These are phyloP conservation scores for Pseudocercospora eumusae DNA, from an alignment of 2,329 filamentous ascomycete genomes.

Conservation along the genomic window DNA sequence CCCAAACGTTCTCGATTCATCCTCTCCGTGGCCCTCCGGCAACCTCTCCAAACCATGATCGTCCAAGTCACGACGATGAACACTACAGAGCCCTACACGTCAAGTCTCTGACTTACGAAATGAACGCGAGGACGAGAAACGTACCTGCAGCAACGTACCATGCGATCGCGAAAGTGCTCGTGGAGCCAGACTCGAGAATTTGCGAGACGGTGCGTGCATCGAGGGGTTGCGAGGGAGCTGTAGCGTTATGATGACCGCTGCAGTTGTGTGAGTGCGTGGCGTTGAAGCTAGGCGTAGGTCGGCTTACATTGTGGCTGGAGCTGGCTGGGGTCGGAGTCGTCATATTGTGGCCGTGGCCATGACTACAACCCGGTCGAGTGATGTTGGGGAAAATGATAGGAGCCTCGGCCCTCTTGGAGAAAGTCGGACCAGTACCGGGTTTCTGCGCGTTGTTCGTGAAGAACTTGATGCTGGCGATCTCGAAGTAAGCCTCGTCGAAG, in stretches of 20 bases:
- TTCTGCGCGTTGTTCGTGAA: slow-evolving; percentile 40
- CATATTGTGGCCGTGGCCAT: background rate
- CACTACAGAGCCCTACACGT: background rate
- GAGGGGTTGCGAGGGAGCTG: background rate
- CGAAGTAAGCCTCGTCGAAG: slow-evolving; percentile 75
- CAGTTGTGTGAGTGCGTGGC: background rate
- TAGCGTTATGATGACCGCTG: background rate
- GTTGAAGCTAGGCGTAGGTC: background rate
- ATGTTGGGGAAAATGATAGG: background rate
- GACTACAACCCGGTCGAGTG: background rate
- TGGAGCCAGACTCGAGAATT: background rate
- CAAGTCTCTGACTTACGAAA: background rate
- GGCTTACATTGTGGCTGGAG: background rate
- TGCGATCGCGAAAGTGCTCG: background rate
- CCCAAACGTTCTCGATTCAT: background rate
- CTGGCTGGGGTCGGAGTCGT: background rate
- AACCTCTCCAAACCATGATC: slow-evolving; percentile 2
- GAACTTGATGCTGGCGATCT: slow-evolving; percentile 70
- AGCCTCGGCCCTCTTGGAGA: background rate
- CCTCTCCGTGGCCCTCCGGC: background rate
- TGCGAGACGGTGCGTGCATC: background rate
- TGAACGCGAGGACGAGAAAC: slow-evolving; percentile 3
- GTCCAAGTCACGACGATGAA: background rate
- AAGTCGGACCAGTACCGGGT: slow-evolving; percentile 16
- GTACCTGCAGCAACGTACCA: slow-evolving; percentile 5